A percentile compares a stretch with the other conserved stretches of the same genome.
Conservation (phyloP, 2,329 filamentous ascomycete species). For the Aspergillus sp. region DNA sequence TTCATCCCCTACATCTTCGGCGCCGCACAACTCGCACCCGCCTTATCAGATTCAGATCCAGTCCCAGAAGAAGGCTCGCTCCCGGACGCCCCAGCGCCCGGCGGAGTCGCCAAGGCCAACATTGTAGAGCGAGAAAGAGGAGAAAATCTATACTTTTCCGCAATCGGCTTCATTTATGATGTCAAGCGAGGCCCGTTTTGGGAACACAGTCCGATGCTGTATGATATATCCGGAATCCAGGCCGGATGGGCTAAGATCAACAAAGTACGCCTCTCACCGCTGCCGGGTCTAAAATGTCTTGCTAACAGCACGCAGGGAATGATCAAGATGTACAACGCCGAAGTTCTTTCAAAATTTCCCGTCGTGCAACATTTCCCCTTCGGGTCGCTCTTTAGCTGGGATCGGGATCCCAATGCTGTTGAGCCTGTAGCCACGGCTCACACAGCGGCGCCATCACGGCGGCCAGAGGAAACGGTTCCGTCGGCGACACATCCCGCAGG, state of each 20-base stretch:
- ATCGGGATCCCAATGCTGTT: slow-evolving; percentile 65
- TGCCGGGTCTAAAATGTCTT: not conserved
- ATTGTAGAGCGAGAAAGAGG: slow-evolving; percentile 68
- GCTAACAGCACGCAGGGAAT: slow-evolving; percentile 67
- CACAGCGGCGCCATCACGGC: slow-evolving; percentile 43
- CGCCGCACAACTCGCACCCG: slow-evolving; percentile 82
- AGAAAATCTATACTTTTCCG: slow-evolving; percentile 88
- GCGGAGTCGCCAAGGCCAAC: slow-evolving; percentile 67
- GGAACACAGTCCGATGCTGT: slow-evolving; percentile 94
- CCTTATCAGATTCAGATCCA: slow-evolving; percentile 66
- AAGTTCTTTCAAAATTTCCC: slow-evolving; percentile 94
- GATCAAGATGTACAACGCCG: slow-evolving; percentile 99
- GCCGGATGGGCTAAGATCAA: slow-evolving; percentile 99
- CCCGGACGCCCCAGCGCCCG: slow-evolving; percentile 70
- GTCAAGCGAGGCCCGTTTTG: slow-evolving; percentile 97
- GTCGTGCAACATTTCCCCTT: slow-evolving; percentile 97
- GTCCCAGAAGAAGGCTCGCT: slow-evolving; percentile 82
- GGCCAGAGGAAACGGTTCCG: slow-evolving; percentile 27
- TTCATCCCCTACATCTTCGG: slow-evolving; percentile 95
- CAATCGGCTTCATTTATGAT: slow-evolving; percentile 95
- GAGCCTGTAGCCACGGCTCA: slow-evolving; percentile 59
- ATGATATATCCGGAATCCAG: slow-evolving; percentile 88
- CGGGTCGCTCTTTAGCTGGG: slow-evolving; percentile 79
- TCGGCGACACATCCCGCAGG: slow-evolving; percentile 20
- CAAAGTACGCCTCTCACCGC: slow-evolving; percentile 56